Conservation (phyloP, 305 asterid species). For the Fraxinus nigra region DNA sequence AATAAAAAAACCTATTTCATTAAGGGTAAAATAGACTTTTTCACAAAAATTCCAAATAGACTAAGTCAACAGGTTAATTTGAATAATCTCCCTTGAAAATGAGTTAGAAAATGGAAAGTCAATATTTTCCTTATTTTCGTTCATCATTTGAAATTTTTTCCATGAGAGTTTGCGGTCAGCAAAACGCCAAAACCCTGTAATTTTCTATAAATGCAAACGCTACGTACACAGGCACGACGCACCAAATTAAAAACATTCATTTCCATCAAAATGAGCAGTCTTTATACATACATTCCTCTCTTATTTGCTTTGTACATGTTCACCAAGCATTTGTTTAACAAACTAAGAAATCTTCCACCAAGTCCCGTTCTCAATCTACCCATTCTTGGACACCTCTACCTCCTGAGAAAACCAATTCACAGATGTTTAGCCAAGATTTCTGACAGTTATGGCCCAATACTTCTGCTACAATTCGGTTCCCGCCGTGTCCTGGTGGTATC, state of each 20-base stretch:
- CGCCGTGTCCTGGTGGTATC: constrained; percentile 66
- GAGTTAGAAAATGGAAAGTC: too few relatives aligned
- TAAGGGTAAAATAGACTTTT: too few relatives aligned
- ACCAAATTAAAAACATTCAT: background rate
- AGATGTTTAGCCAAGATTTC: constrained; percentile 49
- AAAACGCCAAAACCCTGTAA: too few relatives aligned
- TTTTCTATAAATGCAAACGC: background rate
- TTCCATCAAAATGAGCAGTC: constrained; percentile 28
- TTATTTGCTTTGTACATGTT: constrained; percentile 36
- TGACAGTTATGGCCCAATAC: constrained; percentile 48
- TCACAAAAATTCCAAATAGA: too few relatives aligned
- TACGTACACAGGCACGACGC: background rate
- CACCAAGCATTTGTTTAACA: constrained; percentile 35
- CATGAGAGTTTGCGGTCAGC: too few relatives aligned
- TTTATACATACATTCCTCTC: constrained; percentile 26
- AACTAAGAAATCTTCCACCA: constrained; percentile 52
- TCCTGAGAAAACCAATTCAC: constrained; percentile 54
- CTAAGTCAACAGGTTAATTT: too few relatives aligned
- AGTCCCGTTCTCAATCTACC: constrained; percentile 53
- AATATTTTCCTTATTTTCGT: too few relatives aligned
- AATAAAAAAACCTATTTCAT: too few relatives aligned
- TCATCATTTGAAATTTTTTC: too few relatives aligned
- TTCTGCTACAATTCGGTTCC: constrained; percentile 59
- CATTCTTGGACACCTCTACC: constrained; percentile 62
- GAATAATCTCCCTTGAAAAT: too few relatives aligned